A percentile compares a stretch with the other conserved stretches of the same genome.
phyloP scores from a whole-genome alignment of 2,329 filamentous ascomycete genomes.

The Shiraia sp. region DNA sequence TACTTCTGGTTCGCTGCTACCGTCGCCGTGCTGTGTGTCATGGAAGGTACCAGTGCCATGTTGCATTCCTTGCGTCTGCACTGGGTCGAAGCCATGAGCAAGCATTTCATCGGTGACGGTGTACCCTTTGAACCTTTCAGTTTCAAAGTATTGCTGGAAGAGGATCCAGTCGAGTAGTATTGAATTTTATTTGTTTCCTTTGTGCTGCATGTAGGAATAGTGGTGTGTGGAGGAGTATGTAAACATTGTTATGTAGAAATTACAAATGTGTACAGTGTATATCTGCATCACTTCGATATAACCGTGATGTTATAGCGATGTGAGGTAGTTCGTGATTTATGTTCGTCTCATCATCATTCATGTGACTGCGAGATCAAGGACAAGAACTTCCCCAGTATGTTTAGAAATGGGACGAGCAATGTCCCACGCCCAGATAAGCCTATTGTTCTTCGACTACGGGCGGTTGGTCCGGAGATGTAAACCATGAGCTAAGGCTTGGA shows the following conservation, averaged over 20 bases:
- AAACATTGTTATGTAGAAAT: conserved; percentile 25
- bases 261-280: conserved; percentile 10
- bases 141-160: conserved; percentile 81
- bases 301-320: too few relatives aligned
- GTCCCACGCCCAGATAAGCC: too few relatives aligned
- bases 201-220: conserved; percentile 16
- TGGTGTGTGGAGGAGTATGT: conserved; percentile 10
- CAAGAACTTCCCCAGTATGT: too few relatives aligned
- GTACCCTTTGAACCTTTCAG: conserved; percentile 86
- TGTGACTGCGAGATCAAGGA: too few relatives aligned
- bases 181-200: conserved; percentile 6
- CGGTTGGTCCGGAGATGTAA: too few relatives aligned
- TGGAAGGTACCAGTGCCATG: conserved; percentile 97
- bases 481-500: too few relatives aligned
- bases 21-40: conserved; percentile 79
- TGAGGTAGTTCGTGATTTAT: too few relatives aligned
- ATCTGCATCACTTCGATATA: too few relatives aligned
- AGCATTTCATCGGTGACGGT: conserved; percentile 91
- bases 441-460: too few relatives aligned
- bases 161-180: conserved; percentile 60
- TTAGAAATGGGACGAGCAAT: too few relatives aligned
- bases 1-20: conserved; percentile 88
- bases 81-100: conserved; percentile 98
- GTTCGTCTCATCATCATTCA: too few relatives aligned
- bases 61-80: conserved; percentile 87